phyloP scores from a whole-genome alignment of 169 alveolate species.

The Cryptosporidium baileyi region DNA sequence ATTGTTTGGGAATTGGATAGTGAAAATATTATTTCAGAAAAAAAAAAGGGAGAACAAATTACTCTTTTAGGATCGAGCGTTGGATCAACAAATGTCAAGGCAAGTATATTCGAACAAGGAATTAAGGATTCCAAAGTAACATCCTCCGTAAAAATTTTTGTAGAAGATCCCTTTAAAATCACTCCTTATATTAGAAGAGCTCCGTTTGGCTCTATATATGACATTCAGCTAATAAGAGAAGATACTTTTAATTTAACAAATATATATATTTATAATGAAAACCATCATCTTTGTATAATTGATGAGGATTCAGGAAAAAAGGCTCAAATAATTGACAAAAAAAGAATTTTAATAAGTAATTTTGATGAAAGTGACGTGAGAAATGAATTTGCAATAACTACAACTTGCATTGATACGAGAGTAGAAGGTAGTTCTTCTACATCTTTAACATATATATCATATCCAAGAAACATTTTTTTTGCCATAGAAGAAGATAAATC shows the following conservation, averaged over 20 bases:
- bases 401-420: slow-evolving; percentile 43
- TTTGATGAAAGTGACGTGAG: background rate
- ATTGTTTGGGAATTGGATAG: slow-evolving; percentile 49
- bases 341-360: background rate
- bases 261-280: background rate
- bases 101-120: background rate
- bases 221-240: slow-evolving; percentile 16
- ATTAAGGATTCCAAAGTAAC: background rate
- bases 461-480: slow-evolving; percentile 6
- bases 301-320: background rate
- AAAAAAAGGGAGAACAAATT: slow-evolving; percentile 15
- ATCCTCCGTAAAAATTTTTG: slow-evolving; percentile 11
- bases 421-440: slow-evolving; percentile 34
- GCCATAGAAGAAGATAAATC: background rate
- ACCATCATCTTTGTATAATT: background rate
- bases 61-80: slow-evolving; percentile 44
- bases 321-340: slow-evolving; percentile 1
- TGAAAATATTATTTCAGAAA: slow-evolving; percentile 23
- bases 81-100: slow-evolving; percentile 37
- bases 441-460: background rate
- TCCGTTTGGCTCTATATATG: slow-evolving; percentile 48
- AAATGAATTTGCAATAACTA: background rate
- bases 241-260: background rate
- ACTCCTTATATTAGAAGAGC: slow-evolving; percentile 13
- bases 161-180: slow-evolving; percentile 55